Percentiles rank a stretch among this genome's conserved stretches.
These are phyloP conservation scores for Eimeria brunetti DNA, from an alignment of 169 alveolate genomes.

Conservation along the genomic window DNA sequence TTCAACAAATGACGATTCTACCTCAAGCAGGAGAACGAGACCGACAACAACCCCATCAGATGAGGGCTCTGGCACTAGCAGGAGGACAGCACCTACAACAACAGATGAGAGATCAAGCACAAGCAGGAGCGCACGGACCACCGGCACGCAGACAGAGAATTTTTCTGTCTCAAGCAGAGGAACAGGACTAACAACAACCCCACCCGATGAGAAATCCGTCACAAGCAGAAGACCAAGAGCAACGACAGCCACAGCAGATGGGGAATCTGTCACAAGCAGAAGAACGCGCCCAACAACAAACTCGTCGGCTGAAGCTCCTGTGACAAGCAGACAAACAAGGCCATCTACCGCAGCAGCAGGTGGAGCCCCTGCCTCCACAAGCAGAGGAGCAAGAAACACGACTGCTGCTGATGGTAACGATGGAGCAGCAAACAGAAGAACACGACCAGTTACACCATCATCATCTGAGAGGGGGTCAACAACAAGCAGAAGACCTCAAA, in stretches of 20 bases:
- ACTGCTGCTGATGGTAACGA: not conserved
- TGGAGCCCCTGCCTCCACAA: not conserved
- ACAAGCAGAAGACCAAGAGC: not conserved
- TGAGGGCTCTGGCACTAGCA: not conserved
- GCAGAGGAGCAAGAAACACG: not conserved
- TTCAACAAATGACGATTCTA: not conserved
- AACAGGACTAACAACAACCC: not conserved
- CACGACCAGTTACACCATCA: not conserved
- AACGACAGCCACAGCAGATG: not conserved
- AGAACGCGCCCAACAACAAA: not conserved
- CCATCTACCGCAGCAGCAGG: not conserved
- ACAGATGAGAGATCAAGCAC: not conserved
- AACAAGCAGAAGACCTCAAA: not conserved
- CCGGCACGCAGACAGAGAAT: no score
- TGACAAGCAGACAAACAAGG: slow-evolving; percentile 1
- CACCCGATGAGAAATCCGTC: not conserved
- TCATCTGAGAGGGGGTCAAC: not conserved
- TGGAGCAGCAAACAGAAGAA: not conserved
- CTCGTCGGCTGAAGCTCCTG: not conserved
- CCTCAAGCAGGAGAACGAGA: not conserved
- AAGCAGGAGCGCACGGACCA: not conserved
- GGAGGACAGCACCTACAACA: not conserved
- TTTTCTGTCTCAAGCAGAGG: no score
- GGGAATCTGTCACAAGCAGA: slow-evolving; percentile 10
- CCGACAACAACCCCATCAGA: not conserved